phyloP scores from a whole-genome alignment of 306 rosid genomes.

The Rosa persica region DNA sequence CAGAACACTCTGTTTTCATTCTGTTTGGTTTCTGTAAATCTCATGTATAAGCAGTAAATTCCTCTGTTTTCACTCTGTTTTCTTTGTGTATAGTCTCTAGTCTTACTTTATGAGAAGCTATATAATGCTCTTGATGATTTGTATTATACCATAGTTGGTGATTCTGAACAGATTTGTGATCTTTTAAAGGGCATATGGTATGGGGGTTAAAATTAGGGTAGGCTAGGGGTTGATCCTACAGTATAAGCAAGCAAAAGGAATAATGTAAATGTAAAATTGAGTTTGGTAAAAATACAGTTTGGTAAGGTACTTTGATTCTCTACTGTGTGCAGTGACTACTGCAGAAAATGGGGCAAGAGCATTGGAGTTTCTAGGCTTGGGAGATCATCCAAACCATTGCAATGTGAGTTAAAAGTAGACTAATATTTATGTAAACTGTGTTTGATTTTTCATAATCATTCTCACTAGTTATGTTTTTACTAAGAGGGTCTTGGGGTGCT shows the following conservation, averaged over 20 bases:
- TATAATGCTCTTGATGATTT: background rate
- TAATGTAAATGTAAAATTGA: background rate
- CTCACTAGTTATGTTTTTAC: background rate
- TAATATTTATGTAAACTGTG: background rate
- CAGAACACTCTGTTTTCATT: background rate
- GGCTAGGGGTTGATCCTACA: background rate
- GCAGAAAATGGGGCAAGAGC: conserved; percentile 90
- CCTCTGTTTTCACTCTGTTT: background rate
- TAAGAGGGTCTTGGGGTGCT: background rate
- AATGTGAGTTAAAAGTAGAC: conserved; percentile 42
- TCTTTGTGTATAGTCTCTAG: background rate
- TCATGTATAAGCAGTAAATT: background rate
- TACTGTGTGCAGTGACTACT: conserved; percentile 63
- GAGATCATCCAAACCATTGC: conserved; percentile 46
- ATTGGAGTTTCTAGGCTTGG: conserved; percentile 72
- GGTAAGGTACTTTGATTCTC: background rate
- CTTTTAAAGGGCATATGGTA: background rate
- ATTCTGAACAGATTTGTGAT: background rate
- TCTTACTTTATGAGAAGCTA: background rate
- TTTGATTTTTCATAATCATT: background rate
- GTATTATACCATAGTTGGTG: too few relatives aligned
- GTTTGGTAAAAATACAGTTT: background rate
- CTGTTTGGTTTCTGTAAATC: background rate
- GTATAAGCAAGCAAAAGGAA: background rate
- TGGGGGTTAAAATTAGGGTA: background rate